These are phyloP conservation scores for Voacanga thouarsii DNA, from an alignment of 257 asterid genomes.

Conservation along the genomic window DNA sequence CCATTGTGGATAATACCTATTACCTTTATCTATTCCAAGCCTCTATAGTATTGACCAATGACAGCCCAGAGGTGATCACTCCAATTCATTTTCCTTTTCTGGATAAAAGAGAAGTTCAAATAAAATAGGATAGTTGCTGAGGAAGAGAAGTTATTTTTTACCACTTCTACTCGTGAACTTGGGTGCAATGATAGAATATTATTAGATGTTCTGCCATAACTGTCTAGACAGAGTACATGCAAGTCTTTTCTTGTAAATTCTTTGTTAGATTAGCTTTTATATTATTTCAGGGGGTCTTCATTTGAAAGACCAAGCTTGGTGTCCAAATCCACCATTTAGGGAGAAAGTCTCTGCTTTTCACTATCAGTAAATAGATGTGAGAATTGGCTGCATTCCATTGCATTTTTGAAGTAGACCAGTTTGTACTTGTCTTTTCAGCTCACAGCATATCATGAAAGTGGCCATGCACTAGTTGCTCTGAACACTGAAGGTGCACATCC, in stretches of 20 bases:
- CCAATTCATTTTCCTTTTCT: background rate
- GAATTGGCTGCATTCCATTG: background rate
- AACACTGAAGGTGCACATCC: constrained; percentile 97
- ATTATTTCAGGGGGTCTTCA: background rate
- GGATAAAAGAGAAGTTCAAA: background rate
- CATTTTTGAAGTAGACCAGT: background rate
- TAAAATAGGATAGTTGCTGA: background rate
- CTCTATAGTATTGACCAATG: constrained; percentile 5
- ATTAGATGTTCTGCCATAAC: background rate
- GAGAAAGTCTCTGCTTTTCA: background rate
- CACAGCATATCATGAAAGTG: constrained; percentile 96
- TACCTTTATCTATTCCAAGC: background rate
- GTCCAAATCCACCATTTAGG: too few relatives aligned
- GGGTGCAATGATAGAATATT: too few relatives aligned
- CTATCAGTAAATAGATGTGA: background rate
- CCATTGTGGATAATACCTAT: background rate
- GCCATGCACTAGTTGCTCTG: constrained; percentile 94
- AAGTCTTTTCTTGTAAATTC: background rate
- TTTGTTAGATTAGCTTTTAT: background rate
- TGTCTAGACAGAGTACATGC: background rate
- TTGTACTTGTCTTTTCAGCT: constrained; percentile 45
- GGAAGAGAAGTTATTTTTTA: background rate
- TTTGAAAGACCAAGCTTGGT: background rate
- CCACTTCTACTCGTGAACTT: background rate
- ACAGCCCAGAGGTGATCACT: background rate